Conservation (phyloP, 345 rosid species). For the Syzygium aqueum region DNA sequence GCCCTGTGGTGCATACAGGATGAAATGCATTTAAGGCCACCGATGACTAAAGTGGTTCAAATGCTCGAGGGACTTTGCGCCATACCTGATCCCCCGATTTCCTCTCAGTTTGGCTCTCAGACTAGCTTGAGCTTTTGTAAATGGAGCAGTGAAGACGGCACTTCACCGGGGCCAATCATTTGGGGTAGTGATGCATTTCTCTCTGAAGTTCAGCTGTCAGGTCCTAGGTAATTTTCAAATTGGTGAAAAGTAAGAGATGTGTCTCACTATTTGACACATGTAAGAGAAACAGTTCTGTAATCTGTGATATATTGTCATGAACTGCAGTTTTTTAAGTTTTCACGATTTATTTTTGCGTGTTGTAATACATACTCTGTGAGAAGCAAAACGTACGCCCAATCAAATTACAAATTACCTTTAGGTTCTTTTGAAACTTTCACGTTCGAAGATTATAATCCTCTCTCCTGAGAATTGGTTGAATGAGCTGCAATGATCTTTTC, state of each 20-base stretch:
- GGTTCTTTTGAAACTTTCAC: neutral
- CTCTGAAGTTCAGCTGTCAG: conserved; percentile 25
- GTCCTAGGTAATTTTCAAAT: conserved; percentile 24
- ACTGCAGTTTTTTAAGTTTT: neutral
- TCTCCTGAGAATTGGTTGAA: neutral
- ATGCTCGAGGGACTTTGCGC: conserved; percentile 40
- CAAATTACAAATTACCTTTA: neutral
- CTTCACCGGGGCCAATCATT: conserved; percentile 1
- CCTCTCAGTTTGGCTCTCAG: conserved; percentile 1
- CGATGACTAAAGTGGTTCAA: conserved; percentile 43
- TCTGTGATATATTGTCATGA: neutral
- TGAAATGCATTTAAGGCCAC: conserved; percentile 34
- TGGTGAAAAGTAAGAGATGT: neutral
- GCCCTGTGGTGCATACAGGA: conserved; percentile 49
- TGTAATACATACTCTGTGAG: rapidly evolving
- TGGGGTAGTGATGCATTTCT: conserved; percentile 4
- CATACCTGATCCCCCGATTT: conserved; percentile 18
- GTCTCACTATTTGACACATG: neutral
- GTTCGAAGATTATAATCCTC: neutral
- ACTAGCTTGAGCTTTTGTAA: conserved; percentile 8
- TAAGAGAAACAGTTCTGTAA: neutral
- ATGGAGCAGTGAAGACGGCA: conserved; percentile 16
- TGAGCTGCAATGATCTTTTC: neutral
- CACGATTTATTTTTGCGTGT: neutral
- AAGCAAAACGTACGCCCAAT: rapidly evolving